phyloP scores from a whole-genome alignment of 768 basidiomycete species.

The Dentipellis sp. region DNA sequence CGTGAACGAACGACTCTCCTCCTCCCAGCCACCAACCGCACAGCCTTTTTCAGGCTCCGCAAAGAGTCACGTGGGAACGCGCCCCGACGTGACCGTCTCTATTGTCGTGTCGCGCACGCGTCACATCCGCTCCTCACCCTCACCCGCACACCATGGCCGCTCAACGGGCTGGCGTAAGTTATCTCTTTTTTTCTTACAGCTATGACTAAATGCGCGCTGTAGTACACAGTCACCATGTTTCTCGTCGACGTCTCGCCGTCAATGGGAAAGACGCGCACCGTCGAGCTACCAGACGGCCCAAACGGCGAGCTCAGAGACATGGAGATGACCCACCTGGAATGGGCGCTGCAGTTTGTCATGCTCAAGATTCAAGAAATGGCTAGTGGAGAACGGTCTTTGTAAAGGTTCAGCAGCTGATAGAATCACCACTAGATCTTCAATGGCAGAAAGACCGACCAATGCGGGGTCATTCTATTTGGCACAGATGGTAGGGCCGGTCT shows the following conservation, averaged over 20 bases:
- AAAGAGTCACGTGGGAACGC: no score
- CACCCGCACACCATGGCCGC: slow-evolving; percentile 47
- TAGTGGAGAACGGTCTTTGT: background rate
- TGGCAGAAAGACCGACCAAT: slow-evolving; percentile 88
- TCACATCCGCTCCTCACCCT: slow-evolving; percentile 13
- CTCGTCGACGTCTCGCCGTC: slow-evolving; percentile 82
- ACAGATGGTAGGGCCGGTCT: slow-evolving; percentile 46
- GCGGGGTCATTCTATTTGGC: slow-evolving; percentile 86
- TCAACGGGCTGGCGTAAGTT: slow-evolving; percentile 70
- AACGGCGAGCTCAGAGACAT: slow-evolving; percentile 39
- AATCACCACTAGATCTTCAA: slow-evolving; percentile 61
- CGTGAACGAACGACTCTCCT: background rate
- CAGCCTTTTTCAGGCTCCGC: slow-evolving; percentile 3
- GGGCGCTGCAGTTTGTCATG: slow-evolving; percentile 79
- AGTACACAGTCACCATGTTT: slow-evolving; percentile 87
- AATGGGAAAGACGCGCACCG: slow-evolving; percentile 59
- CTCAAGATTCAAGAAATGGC: slow-evolving; percentile 92
- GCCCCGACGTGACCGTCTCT: background rate
- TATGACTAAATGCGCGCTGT: background rate
- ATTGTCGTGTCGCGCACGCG: slow-evolving; percentile 6
- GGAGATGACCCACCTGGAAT: slow-evolving; percentile 72
- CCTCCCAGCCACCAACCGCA: background rate
- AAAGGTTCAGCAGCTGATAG: slow-evolving; percentile 2
- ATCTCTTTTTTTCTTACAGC: slow-evolving; percentile 12
- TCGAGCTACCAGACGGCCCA: slow-evolving; percentile 45